A percentile compares a stretch with the other conserved stretches of the same genome.
Conservation (phyloP, 148 eudicot genomes). For the Camellia japonica region DNA sequence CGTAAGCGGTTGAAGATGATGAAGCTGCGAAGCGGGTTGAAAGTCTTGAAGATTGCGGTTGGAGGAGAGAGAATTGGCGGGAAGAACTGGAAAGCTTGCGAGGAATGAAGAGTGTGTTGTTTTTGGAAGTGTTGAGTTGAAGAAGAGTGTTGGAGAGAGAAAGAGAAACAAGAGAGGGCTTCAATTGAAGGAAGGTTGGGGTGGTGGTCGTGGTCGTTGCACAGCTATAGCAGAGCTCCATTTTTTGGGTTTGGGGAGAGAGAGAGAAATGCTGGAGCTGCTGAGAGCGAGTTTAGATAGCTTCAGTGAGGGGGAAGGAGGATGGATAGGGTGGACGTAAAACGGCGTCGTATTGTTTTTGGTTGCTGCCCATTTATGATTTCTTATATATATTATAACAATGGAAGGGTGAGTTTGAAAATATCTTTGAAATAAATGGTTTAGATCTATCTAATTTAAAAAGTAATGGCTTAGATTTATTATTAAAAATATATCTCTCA, state of each 20-base stretch:
- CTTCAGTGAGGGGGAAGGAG: not conserved
- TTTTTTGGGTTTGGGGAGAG: slow-evolving; percentile 24
- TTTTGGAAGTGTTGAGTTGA: slow-evolving; percentile 4
- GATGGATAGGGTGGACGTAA: not conserved
- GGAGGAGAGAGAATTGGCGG: slow-evolving; percentile 43
- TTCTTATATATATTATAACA: too few relatives aligned
- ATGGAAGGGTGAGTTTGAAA: too few relatives aligned
- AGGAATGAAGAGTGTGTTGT: slow-evolving; percentile 17
- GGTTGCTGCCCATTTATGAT: too few relatives aligned
- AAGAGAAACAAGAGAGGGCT: slow-evolving; percentile 21
- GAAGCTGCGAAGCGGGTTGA: slow-evolving; percentile 30
- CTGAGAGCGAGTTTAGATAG: not conserved
- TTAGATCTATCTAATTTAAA: too few relatives aligned
- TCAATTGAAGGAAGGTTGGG: slow-evolving; percentile 25
- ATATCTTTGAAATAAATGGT: too few relatives aligned
- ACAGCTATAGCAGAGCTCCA: slow-evolving; percentile 48
- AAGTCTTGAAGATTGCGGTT: slow-evolving; percentile 12
- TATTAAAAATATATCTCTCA: too few relatives aligned
- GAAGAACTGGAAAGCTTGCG: slow-evolving; percentile 36
- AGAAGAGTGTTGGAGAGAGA: slow-evolving; percentile 21
- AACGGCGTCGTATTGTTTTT: not conserved
- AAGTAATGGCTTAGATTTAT: too few relatives aligned
- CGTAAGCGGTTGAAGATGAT: slow-evolving; percentile 36
- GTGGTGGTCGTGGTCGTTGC: slow-evolving; percentile 18
- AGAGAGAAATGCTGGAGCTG: slow-evolving; percentile 26